These are phyloP conservation scores for Xylariaceae sp. DNA, from an alignment of 2,329 filamentous ascomycete genomes.

Conservation along the genomic window DNA sequence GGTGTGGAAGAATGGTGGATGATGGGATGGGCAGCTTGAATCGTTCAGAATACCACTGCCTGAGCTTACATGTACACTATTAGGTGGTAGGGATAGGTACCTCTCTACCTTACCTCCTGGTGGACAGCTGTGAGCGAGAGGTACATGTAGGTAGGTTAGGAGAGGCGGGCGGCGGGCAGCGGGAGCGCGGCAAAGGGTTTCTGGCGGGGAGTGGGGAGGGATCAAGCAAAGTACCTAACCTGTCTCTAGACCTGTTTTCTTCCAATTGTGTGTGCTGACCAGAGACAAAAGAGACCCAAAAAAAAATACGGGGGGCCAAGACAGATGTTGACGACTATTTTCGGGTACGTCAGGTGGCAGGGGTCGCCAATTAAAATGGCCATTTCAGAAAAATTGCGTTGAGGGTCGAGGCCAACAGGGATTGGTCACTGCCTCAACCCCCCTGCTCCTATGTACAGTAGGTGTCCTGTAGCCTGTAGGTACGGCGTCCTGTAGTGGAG, in stretches of 20 bases:
- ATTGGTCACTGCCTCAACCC: conserved; percentile 12
- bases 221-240: no score
- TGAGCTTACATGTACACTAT: no score
- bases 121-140: no score
- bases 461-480: conserved; percentile 3
- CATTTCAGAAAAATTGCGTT: conserved; percentile 22
- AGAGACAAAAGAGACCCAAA: conserved; percentile 18
- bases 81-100: no score
- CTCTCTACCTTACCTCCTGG: no score
- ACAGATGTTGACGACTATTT: conserved; percentile 31
- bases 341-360: conserved; percentile 28
- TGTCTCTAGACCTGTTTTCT: conserved; percentile 1
- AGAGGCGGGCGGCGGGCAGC: background rate
- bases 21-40: conserved; percentile 14
- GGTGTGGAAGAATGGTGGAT: conserved; percentile 4
- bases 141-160: background rate
- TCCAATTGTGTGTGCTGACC: conserved; percentile 19
- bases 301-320: conserved; percentile 29
- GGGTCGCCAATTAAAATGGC: conserved; percentile 34
- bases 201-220: conserved; percentile 21
- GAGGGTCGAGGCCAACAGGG: background rate
- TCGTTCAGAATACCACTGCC: background rate
- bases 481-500: conserved; percentile 12
- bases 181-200: conserved; percentile 18
- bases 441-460: conserved; percentile 1